Percentiles rank a stretch among this genome's conserved stretches.
Conservation (phyloP, 495 filamentous ascomycete species). For the Penicillium desertorum region DNA sequence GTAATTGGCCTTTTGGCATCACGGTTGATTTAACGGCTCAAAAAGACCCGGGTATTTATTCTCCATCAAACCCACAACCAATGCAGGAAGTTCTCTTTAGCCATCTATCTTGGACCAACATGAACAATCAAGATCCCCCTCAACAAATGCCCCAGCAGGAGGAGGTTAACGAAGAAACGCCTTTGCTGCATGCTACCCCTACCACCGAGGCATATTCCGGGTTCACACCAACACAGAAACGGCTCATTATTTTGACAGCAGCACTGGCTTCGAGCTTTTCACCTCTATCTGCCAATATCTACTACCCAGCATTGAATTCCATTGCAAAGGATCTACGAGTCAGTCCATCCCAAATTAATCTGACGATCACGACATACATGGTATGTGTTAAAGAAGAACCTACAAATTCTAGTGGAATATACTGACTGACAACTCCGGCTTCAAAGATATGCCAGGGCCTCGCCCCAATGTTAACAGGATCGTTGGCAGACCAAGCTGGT, state of each 20-base stretch:
- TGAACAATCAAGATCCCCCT: not conserved
- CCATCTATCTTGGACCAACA: not conserved
- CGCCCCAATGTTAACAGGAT: slow-evolving; percentile 50
- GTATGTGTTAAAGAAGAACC: slow-evolving; percentile 20
- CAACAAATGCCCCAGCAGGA: not conserved
- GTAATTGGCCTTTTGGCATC: too few species aligned
- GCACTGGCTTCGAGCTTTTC: slow-evolving; percentile 37
- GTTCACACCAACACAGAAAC: slow-evolving; percentile 31
- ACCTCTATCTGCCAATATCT: slow-evolving; percentile 49
- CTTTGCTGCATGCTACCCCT: slow-evolving; percentile 13
- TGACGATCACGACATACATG: slow-evolving; percentile 54
- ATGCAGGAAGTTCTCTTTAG: not conserved
- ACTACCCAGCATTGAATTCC: slow-evolving; percentile 47
- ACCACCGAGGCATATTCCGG: slow-evolving; percentile 19
- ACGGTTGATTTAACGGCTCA: not conserved
- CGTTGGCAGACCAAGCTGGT: slow-evolving; percentile 50
- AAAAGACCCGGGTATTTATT: not conserved
- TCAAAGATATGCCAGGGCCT: slow-evolving; percentile 50
- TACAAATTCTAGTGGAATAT: not conserved
- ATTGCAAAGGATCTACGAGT: slow-evolving; percentile 42
- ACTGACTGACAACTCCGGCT: not conserved
- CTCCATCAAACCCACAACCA: not conserved
- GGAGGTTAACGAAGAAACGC: slow-evolving; percentile 20
- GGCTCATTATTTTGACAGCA: slow-evolving; percentile 29
- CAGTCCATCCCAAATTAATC: slow-evolving; percentile 42